These are phyloP conservation scores for Trichophyton rubrum DNA, from an alignment of 2,329 filamentous ascomycete genomes.

Conservation along the genomic window DNA sequence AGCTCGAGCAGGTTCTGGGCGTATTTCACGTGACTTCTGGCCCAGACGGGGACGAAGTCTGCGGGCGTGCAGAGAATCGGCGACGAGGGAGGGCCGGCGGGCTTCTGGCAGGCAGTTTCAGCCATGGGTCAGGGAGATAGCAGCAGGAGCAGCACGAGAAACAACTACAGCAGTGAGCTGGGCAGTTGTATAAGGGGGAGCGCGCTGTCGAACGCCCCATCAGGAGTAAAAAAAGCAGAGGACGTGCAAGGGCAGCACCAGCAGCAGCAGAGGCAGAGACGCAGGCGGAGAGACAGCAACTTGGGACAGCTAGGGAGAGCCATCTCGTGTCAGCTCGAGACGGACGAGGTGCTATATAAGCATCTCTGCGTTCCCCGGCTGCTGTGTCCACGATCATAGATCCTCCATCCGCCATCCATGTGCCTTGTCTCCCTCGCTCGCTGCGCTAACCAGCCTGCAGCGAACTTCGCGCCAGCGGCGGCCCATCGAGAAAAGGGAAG, in stretches of 20 bases:
- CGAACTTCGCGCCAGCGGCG: background rate
- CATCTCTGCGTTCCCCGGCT: background rate
- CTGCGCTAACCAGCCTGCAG: background rate
- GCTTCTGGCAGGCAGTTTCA: background rate
- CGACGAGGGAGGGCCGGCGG: background rate
- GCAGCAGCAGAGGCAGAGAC: background rate
- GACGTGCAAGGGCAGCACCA: background rate
- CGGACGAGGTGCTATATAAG: background rate
- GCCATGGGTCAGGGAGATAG: background rate
- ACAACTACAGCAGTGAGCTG: background rate
- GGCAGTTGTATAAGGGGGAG: background rate
- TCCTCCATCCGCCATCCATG: no score
- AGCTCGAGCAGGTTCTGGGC: conserved; percentile 30
- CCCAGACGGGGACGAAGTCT: conserved; percentile 28
- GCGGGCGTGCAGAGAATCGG: background rate
- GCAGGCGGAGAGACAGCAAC: background rate
- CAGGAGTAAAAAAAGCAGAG: background rate
- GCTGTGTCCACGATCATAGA: no score
- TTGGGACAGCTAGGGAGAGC: background rate
- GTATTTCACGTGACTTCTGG: conserved; percentile 26
- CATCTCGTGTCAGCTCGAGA: background rate
- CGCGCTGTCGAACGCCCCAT: background rate
- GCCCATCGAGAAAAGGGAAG: background rate
- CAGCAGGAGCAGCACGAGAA: background rate
- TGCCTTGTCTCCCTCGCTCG: no score